Evolutionary conservation across 441 rosid genomes (phyloP).

Genomic region (Lagerstroemia fauriei): DNA sequence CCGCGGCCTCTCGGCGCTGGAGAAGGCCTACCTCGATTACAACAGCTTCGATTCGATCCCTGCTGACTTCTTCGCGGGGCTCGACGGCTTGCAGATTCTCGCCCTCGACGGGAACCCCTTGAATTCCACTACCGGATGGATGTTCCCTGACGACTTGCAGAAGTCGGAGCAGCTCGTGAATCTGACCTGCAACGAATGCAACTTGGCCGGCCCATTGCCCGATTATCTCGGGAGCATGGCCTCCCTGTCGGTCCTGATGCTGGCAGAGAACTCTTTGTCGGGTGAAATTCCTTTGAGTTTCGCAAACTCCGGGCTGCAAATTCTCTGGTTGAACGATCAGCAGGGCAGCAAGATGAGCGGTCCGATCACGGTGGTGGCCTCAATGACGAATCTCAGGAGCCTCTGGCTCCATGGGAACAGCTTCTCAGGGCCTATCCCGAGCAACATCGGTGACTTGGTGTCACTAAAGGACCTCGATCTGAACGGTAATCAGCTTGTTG

Average conservation of each 20-base stretch:
- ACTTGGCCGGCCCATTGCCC: conserved; percentile 62
- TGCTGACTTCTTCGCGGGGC: conserved; percentile 54
- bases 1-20: conserved; percentile 50
- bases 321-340: conserved; percentile 66
- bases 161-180: conserved; percentile 54
- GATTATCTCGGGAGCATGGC: conserved; percentile 56
- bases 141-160: conserved; percentile 46
- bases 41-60: conserved; percentile 65
- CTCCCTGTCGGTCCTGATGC: conserved; percentile 52
- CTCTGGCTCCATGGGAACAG: conserved; percentile 77
- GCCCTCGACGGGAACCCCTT: conserved; percentile 65
- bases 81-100: conserved; percentile 48
- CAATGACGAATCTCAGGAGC: conserved; percentile 46
- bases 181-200: conserved; percentile 59
- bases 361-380: conserved; percentile 53
- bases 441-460: conserved; percentile 50
- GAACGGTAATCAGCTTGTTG: conserved; percentile 56
- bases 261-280: conserved; percentile 50
- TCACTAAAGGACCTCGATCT: conserved; percentile 59
- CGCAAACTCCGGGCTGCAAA: conserved; percentile 41
- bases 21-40: conserved; percentile 52
- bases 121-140: conserved; percentile 61
- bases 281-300: conserved; percentile 59
- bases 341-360: conserved; percentile 48
- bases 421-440: conserved; percentile 68